These are phyloP conservation scores for Paecilomyces sp. DNA, from an alignment of 2,329 filamentous ascomycete species.

Conservation along the genomic window DNA sequence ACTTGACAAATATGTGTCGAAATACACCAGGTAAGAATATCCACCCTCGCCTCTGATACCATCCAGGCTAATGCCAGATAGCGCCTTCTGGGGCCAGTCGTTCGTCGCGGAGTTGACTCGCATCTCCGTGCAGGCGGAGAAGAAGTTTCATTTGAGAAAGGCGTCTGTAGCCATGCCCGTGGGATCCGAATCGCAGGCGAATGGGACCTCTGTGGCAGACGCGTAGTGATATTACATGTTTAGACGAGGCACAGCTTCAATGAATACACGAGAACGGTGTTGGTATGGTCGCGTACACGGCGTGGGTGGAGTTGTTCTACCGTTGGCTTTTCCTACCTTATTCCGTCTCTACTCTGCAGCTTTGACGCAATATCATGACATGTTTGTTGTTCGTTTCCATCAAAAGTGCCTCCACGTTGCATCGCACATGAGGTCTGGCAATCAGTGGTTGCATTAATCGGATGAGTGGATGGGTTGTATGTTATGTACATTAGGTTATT, in stretches of 20 bases:
- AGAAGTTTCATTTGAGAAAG: constrained; percentile 28
- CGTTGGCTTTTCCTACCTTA: neutral
- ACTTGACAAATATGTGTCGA: constrained; percentile 85
- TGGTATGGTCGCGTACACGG: neutral
- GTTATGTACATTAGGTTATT: neutral
- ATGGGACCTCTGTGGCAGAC: constrained; percentile 8
- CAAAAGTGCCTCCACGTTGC: neutral
- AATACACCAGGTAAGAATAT: constrained; percentile 65
- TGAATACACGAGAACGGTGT: neutral
- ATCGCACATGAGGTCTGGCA: neutral
- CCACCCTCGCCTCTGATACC: neutral
- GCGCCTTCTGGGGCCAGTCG: constrained; percentile 85
- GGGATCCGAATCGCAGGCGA: constrained; percentile 7
- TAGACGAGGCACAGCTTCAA: neutral
- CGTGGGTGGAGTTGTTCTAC: neutral
- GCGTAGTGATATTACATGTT: neutral
- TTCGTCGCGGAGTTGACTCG: constrained; percentile 75
- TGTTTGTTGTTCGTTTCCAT: neutral
- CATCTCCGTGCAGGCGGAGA: constrained; percentile 41
- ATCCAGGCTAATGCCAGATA: constrained; percentile 16
- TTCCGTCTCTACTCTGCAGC: neutral
- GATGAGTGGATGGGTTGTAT: neutral
- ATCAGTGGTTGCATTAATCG: neutral
- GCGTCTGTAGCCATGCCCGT: constrained; percentile 9
- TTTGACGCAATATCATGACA: neutral